Base-by-base conservation (phyloP, 1,284 basidiomycete species). In the Cutaneotrichosporon sp. region DNA sequence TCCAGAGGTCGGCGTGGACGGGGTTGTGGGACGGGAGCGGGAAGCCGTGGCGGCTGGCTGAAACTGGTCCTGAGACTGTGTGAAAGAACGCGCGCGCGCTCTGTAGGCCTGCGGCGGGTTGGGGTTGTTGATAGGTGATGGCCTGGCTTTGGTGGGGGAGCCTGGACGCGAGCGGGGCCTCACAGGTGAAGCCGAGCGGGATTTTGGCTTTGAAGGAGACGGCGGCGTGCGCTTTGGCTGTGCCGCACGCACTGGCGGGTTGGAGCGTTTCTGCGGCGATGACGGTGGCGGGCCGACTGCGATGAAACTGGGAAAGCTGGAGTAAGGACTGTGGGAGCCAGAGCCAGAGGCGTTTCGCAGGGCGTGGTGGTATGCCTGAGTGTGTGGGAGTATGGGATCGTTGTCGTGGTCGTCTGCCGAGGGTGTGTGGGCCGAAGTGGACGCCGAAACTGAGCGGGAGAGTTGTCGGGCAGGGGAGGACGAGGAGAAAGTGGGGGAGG, bases 381-480 rank as follows among this genome's bases (percentile, higher is more conserved):
- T 56, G 31, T 56, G 55, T 22, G 55, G 55, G 31, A 56, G 55
- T 22, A 56, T 32, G 31, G 51, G 51, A 8, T 40, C 55, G 55
- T 40, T 13, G 55, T 40, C 34, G 55, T 40, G 30, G 55, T 40
- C 34, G 21, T 38, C n/a, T 8, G 55, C 18, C 36, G 31, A 53
- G 16, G 31, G 55, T 21, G 55, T 22, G 55, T 34, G 55, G 21
- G 14, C 21, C 7, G 13, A 31, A 21, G 52, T 34, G 52, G 52
- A 32, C n/a, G 30, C 42, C 42, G 42, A 46, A 18, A n/a, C 42
- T 8, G 42, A 46, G 18, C 42, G 4, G 42, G 42, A 46, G 42
- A 4, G 42, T 0, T 46, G 16, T 16, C 42, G 42, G 0, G 21
- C 22, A 8, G 26, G 51, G 31, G 51, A 53, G 51, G 51, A 26